Evolutionary conservation across 192 early-diverging fungal species (phyloP).

Genomic region (Coemansia sp.): DNA sequence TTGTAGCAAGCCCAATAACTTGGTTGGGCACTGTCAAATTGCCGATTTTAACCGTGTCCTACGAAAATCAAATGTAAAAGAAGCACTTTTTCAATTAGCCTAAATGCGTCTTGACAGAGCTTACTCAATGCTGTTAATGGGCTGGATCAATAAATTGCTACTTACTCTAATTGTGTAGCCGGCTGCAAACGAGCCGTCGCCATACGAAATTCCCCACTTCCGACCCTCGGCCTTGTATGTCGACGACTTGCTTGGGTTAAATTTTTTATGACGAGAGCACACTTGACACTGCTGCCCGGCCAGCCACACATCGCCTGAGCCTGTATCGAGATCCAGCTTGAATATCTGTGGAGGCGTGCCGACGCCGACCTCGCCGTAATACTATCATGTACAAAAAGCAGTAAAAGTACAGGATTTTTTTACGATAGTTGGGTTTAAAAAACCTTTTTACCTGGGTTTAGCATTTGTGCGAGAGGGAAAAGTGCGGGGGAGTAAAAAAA

Average conservation of each 20-base stretch:
- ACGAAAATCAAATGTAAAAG: neutral
- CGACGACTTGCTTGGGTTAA: slow-evolving; percentile 53
- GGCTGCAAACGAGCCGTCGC: slow-evolving; percentile 59
- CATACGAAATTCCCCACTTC: slow-evolving; percentile 62
- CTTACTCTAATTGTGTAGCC: slow-evolving; percentile 46
- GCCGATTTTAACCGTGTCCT: slow-evolving; percentile 60
- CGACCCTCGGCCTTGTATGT: slow-evolving; percentile 60
- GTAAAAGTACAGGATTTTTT: neutral
- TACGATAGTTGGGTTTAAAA: neutral
- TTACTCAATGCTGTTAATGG: neutral
- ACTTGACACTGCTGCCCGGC: slow-evolving; percentile 51
- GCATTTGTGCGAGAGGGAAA: neutral
- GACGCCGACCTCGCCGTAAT: slow-evolving; percentile 64
- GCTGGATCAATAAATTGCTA: neutral
- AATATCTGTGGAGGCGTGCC: slow-evolving; percentile 68
- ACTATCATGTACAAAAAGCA: slow-evolving; percentile 33
- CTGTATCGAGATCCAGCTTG: slow-evolving; percentile 72
- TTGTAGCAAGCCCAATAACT: slow-evolving; percentile 60
- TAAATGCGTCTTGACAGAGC: neutral
- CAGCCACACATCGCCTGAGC: slow-evolving; percentile 71
- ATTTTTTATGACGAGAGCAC: slow-evolving; percentile 52
- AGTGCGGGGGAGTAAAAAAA: neutral
- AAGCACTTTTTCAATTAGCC: neutral
- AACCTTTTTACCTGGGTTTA: neutral
- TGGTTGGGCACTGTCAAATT: slow-evolving; percentile 58